Base-by-base conservation (phyloP, 2,329 filamentous ascomycete genomes). In the Aphanocladium album region DNA sequence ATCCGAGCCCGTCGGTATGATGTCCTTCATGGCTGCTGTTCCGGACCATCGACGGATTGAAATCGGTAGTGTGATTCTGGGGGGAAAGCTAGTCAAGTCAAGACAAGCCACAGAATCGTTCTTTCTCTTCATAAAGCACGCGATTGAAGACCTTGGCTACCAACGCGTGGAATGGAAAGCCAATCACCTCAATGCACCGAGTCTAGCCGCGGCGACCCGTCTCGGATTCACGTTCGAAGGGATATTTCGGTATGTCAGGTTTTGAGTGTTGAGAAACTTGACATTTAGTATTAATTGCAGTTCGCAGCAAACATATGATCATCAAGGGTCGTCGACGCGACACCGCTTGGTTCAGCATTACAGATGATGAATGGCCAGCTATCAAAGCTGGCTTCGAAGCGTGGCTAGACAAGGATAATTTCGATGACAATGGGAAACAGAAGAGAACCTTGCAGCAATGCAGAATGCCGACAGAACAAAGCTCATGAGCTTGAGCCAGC, bases 111-210 rank as follows among this genome's bases (percentile, higher is more conserved):
- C 84, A 0, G 86, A 88, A 68, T 77, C 79, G 0, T 76, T 83
- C 62, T 86, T 81, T 62, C 72, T 88, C 1, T 68, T 87, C n/a
- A 75, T 83, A 47, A 73, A 73, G 41, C 74, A 83, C 59, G 78
- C 78, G 0, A 83, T 88, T 64, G 79, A 82, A 3, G 74, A 77
- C 2, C 67, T 87, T 23, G 77, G 80, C 0, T 86, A 83, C 67
- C 70, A 79, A 3, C 74, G 86, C 8, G 78, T 86, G 4, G 85
- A 88, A 69, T 89, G 86, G 85, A 89, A 88, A 66, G 84, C 83
- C 57, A 79, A 88, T 67, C 65, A 76, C 17, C 71, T 84, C 12
- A 89, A 89, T 67, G 73, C 65, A 39, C 74, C 79, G 0, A 86
- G 83, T 49, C 72, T 77, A 16, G 72, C 77, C 4, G 85, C 86